Evolutionary conservation across 192 early-diverging fungal species (phyloP), one percentile per base, ranked within the genome.

Genomic region (Neocallimastix lanati): DNA sequence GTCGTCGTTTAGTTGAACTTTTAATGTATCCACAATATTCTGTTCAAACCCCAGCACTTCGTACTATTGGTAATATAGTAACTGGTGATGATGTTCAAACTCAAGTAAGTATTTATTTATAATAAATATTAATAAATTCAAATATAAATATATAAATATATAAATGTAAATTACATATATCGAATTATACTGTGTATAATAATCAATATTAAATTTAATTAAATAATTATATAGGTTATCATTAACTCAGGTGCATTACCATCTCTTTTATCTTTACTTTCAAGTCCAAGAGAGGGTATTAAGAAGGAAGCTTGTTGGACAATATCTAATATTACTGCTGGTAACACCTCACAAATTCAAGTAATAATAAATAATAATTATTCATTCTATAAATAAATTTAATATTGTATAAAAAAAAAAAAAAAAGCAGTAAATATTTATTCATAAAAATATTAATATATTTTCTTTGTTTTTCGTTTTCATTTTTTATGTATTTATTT

Each of bases 221-320:
- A 21, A 21, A 21, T 50, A 21, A 4, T 50, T 4, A 21, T 50
- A 50, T 27, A 67, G 50, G 91, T 94, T 58, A 91, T 99, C 78
- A 89, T 99, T 79, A 96, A 96, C 85, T 92, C 92, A 80, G 94
- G 92, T n/a, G 92, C 90, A 15, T 85, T 99, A 38, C 85, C 88
- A 25, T 93, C 94, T 28, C 87, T 99, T n/a, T 84, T 93, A 67
- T 82, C 87, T 33, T 88, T 99, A 76, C 89, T 99, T 67, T 90
- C 87, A 82, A 93, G 92, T 80, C 92, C 94, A 76, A 96, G 95
- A 84, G 97, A 99, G 37, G 93, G 90, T 76, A 97, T 99, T 84
- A 91, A 95, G 82, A 99, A 99, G 90, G 97, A 99, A 86, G 95
- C 96, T 76, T 98, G 96, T 87, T 99, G 97, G 97, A 99, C 97